These are phyloP conservation scores for Candida chilensis DNA, from an alignment of 805 yeast species.

Conservation along the genomic window DNA sequence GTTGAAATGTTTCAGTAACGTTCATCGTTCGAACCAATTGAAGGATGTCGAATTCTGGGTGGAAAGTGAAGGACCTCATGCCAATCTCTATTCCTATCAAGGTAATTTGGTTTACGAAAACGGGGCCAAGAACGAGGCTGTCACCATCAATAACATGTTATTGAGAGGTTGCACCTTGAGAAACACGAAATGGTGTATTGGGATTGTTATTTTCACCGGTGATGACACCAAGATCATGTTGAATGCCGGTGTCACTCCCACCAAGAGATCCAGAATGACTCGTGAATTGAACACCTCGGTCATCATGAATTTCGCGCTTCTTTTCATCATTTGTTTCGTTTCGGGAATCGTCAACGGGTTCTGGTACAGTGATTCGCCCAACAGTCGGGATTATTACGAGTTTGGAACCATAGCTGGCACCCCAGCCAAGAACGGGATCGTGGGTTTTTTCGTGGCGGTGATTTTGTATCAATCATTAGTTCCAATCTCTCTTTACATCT, in stretches of 20 bases:
- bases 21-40: constrained; percentile 38
- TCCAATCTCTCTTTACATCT: constrained; percentile 72
- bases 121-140: constrained; percentile 34
- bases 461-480: constrained; percentile 71
- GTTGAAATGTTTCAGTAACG: constrained; percentile 46
- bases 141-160: constrained; percentile 52
- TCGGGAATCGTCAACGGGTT: constrained; percentile 67
- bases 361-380: constrained; percentile 31
- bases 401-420: constrained; percentile 49
- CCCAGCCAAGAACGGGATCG: constrained; percentile 56
- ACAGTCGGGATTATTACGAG: constrained; percentile 50
- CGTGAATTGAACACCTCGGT: constrained; percentile 62
- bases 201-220: constrained; percentile 72
- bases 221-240: constrained; percentile 68
- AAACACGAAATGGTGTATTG: constrained; percentile 71
- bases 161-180: constrained; percentile 67
- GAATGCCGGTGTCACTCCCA: constrained; percentile 72
- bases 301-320: constrained; percentile 46
- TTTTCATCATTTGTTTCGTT: constrained; percentile 58
- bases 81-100: constrained; percentile 67
- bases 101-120: constrained; percentile 40
- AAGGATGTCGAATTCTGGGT: constrained; percentile 50
- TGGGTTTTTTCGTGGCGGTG: constrained; percentile 63
- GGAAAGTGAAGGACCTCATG: constrained; percentile 81
- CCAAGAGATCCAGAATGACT: constrained; percentile 58